These are phyloP conservation scores for Colletotrichum sp. DNA, from an alignment of 2,329 filamentous ascomycete species.

Conservation along the genomic window DNA sequence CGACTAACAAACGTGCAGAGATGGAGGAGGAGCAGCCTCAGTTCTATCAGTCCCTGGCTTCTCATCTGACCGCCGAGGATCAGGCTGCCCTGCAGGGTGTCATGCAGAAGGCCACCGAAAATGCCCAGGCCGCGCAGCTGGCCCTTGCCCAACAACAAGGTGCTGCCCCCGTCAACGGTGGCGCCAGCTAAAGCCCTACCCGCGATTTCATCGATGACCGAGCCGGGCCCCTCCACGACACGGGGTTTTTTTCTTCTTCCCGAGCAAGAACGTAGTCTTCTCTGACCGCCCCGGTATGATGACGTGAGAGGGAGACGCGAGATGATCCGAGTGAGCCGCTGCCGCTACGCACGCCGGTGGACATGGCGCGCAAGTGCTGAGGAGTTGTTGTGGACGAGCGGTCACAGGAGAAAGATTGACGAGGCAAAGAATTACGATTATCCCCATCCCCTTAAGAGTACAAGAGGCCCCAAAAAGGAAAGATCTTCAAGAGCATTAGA, in stretches of 20 bases:
- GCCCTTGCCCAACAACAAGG: conserved; percentile 28
- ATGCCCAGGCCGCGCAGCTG: conserved; percentile 38
- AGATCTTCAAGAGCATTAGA: conserved; percentile 23
- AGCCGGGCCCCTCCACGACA: conserved; percentile 18
- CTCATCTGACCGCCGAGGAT: conserved; percentile 80
- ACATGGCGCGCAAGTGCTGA: conserved; percentile 10
- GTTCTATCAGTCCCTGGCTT: conserved; percentile 81
- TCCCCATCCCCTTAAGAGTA: conserved; percentile 15
- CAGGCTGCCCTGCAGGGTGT: conserved; percentile 81
- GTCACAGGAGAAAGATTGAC: conserved; percentile 19
- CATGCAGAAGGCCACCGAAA: conserved; percentile 65
- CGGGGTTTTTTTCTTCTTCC: neutral
- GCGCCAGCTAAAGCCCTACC: conserved; percentile 22
- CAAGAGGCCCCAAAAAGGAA: conserved; percentile 16
- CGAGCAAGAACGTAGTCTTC: neutral
- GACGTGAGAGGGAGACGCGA: conserved; percentile 18
- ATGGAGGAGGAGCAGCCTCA: conserved; percentile 91
- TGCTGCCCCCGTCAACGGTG: conserved; percentile 24
- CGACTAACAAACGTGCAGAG: conserved; percentile 52
- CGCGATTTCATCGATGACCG: conserved; percentile 21
- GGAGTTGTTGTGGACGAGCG: conserved; percentile 11
- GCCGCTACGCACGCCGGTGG: conserved; percentile 6
- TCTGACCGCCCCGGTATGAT: conserved; percentile 5
- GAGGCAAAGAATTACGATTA: conserved; percentile 22
- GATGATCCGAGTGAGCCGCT: conserved; percentile 19